These are phyloP conservation scores for Solanum pimpinellifolium DNA, from an alignment of 257 asterid species.

Conservation along the genomic window DNA sequence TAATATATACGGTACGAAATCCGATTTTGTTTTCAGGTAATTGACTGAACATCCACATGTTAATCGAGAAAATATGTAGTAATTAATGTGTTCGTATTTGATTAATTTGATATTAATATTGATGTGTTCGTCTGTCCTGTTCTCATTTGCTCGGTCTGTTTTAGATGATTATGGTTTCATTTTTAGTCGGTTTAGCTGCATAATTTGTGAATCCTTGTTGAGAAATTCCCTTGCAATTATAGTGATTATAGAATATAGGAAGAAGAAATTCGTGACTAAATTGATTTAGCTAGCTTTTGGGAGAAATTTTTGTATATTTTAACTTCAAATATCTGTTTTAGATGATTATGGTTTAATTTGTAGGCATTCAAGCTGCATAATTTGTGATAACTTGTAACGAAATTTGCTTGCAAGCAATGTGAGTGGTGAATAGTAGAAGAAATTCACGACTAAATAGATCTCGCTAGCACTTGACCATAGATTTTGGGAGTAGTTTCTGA, in stretches of 20 bases:
- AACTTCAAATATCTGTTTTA: neutral
- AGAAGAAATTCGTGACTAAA: neutral
- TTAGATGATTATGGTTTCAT: neutral
- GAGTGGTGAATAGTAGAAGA: neutral
- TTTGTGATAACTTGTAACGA: neutral
- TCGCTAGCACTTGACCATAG: neutral
- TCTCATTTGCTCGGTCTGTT: neutral
- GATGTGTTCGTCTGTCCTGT: neutral
- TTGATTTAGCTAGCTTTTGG: neutral
- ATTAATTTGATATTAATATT: neutral
- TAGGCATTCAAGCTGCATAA: neutral
- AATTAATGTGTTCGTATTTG: neutral
- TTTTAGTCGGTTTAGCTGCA: neutral
- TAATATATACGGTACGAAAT: neutral
- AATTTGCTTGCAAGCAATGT: neutral
- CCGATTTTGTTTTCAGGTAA: neutral
- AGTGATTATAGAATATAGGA: neutral
- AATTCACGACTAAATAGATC: neutral
- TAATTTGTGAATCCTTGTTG: neutral
- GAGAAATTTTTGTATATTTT: neutral
- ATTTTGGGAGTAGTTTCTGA: neutral
- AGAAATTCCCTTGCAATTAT: neutral
- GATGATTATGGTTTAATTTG: neutral
- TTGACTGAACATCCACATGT: neutral
- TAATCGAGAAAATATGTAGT: neutral